Conservation (phyloP, 164 flowering plant genomes). For the Buxus sempervirens region DNA sequence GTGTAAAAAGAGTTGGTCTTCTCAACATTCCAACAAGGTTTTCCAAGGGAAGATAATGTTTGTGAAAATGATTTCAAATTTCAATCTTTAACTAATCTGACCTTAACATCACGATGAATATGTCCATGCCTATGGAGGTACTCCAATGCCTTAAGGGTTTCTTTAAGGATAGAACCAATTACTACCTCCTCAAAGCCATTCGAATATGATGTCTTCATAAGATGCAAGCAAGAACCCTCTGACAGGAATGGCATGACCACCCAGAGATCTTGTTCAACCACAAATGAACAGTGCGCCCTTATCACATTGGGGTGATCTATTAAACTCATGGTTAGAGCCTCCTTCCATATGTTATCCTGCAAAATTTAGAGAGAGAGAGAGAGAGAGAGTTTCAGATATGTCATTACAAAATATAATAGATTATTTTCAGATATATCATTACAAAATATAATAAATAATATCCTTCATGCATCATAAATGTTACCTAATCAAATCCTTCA, state of each 20-base stretch:
- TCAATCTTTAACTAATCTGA: constrained; percentile 6
- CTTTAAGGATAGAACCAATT: constrained; percentile 80
- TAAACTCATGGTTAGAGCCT: constrained; percentile 97
- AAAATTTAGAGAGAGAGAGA: constrained; percentile 11
- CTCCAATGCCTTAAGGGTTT: constrained; percentile 88
- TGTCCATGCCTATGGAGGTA: constrained; percentile 96
- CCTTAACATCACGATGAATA: constrained; percentile 99
- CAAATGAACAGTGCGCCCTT: constrained; percentile 85
- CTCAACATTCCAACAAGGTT: background rate
- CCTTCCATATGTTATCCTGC: constrained; percentile 88
- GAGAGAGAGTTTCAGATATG: background rate
- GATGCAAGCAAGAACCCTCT: constrained; percentile 96
- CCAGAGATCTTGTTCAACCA: constrained; percentile 83
- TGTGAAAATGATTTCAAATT: background rate
- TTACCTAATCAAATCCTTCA: background rate
- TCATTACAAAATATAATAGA: background rate
- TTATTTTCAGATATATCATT: background rate
- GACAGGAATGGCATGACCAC: constrained; percentile 99
- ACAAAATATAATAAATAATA: background rate
- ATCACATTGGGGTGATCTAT: constrained; percentile 94
- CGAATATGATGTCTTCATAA: constrained; percentile 87
- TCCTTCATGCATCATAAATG: too few species aligned
- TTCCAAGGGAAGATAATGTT: background rate
- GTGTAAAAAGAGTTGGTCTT: background rate
- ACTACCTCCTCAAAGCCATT: constrained; percentile 94